Evolutionary conservation across 306 rosid genomes (phyloP).

Genomic region (Trichosanthes truncata): DNA sequence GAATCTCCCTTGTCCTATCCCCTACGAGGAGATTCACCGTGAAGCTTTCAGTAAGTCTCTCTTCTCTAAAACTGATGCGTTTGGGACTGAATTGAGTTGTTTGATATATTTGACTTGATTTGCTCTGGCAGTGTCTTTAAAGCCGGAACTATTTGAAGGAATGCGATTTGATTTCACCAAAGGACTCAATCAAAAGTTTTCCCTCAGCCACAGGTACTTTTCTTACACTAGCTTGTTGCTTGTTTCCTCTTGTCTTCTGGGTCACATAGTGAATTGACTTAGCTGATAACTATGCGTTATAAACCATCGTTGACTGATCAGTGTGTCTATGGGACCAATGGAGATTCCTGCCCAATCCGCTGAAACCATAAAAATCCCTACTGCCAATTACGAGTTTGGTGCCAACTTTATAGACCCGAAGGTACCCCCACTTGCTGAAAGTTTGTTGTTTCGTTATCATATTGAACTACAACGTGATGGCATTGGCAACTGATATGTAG

Average conservation of each 20-base stretch:
- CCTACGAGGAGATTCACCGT: conserved; percentile 93
- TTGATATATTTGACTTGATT: background rate
- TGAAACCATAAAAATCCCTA: conserved; percentile 76
- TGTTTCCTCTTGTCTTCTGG: background rate
- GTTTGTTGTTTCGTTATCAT: background rate
- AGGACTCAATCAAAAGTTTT: conserved; percentile 77
- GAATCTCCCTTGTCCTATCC: conserved; percentile 85
- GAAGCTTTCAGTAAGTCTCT: conserved; percentile 77
- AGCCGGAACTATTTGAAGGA: conserved; percentile 94
- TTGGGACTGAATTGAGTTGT: background rate
- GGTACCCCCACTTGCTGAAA: conserved; percentile 23
- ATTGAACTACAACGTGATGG: background rate
- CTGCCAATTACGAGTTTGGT: conserved; percentile 90
- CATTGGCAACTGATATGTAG: conserved; percentile 23
- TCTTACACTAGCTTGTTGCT: too few relatives aligned
- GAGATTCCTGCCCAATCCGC: conserved; percentile 86
- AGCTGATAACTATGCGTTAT: background rate
- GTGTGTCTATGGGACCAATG: conserved; percentile 85
- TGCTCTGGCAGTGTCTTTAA: conserved; percentile 65
- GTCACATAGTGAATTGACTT: background rate
- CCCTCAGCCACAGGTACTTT: conserved; percentile 70
- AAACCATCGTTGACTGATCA: conserved; percentile 14
- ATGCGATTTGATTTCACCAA: conserved; percentile 91
- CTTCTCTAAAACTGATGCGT: background rate
- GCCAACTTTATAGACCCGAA: conserved; percentile 86